phyloP scores from a whole-genome alignment of 148 eudicot species.

The Bassia scoparia region DNA sequence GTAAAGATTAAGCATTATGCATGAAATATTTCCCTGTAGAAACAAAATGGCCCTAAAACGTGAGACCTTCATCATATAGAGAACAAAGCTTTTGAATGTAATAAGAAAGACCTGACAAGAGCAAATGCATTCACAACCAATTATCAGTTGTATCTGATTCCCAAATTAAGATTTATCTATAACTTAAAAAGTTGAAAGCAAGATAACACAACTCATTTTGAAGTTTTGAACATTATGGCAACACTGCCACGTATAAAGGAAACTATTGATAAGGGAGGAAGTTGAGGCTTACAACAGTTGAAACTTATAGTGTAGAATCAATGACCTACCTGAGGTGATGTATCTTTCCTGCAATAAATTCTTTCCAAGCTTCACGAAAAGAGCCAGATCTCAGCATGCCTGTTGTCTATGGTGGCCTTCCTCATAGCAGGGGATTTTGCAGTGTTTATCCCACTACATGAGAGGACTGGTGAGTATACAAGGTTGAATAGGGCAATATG shows the following conservation, averaged over 20 bases:
- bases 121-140: background rate
- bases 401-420: slow-evolving; percentile 91
- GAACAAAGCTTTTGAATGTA: background rate
- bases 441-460: slow-evolving; percentile 96
- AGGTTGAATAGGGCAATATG: background rate
- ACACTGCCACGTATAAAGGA: background rate
- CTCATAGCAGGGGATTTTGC: slow-evolving; percentile 97
- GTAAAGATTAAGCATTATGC: background rate
- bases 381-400: slow-evolving; percentile 94
- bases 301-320: background rate
- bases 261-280: background rate
- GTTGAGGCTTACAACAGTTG: background rate
- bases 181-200: background rate
- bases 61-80: background rate
- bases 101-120: background rate
- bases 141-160: too few species aligned
- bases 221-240: background rate
- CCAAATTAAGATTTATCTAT: background rate
- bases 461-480: slow-evolving; percentile 6
- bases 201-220: too few species aligned
- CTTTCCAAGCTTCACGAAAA: slow-evolving; percentile 88
- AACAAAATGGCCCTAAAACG: background rate
- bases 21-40: background rate
- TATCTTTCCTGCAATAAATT: slow-evolving; percentile 56
- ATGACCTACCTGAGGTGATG: slow-evolving; percentile 62